Conservation (phyloP, 345 rosid genomes). For the Eucalyptus globulus region DNA sequence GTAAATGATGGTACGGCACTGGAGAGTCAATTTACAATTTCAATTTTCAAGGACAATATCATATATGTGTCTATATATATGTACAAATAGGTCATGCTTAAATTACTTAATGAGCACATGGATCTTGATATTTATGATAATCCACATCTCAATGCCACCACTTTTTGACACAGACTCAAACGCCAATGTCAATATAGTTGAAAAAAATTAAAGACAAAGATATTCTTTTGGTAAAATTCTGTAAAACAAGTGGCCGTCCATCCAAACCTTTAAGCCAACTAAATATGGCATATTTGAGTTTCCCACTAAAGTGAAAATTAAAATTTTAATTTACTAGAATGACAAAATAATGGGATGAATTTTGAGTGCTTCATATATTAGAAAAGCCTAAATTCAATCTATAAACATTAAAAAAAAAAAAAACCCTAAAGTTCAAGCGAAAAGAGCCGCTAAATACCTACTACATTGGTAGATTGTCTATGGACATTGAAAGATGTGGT, state of each 20-base stretch:
- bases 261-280: background rate
- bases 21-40: background rate
- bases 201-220: background rate
- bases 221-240: background rate
- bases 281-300: background rate
- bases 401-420: background rate
- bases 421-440: background rate
- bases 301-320: background rate
- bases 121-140: background rate
- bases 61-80: background rate
- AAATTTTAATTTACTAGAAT: background rate
- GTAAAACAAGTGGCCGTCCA: background rate
- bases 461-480: background rate
- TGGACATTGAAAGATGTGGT: background rate
- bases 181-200: background rate
- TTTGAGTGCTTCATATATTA: background rate
- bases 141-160: background rate
- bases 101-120: background rate
- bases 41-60: background rate
- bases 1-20: background rate
- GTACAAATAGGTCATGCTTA: background rate
- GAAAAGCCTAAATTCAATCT: background rate
- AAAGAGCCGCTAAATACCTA: background rate
- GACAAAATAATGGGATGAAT: background rate
- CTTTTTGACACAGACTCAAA: background rate